These are phyloP conservation scores for Marsdenia floribunda DNA, from an alignment of 257 asterid genomes.

Conservation along the genomic window DNA sequence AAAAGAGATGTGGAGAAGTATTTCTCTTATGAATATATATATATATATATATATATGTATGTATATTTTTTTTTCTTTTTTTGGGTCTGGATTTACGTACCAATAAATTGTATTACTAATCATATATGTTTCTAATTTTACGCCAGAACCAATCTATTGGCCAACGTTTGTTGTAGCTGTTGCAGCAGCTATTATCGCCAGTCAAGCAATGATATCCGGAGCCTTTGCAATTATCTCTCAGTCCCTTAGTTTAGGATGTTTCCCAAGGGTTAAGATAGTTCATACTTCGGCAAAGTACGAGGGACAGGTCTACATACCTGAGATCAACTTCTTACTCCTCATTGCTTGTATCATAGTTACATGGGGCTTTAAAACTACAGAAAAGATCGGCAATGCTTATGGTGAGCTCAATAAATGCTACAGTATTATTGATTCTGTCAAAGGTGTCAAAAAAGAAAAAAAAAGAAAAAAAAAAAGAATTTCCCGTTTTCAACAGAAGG, in stretches of 20 bases:
- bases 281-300: conserved; percentile 64
- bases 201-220: conserved; percentile 83
- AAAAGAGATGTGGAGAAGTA: background rate
- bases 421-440: no score
- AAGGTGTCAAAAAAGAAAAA: no score
- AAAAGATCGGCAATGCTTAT: conserved; percentile 61
- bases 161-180: conserved; percentile 66
- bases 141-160: conserved; percentile 57
- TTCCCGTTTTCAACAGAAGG: no score
- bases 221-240: conserved; percentile 59
- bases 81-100: no score
- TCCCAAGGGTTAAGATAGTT: conserved; percentile 63
- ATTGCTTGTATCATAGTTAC: conserved; percentile 54
- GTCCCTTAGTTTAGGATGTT: conserved; percentile 54
- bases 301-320: conserved; percentile 78
- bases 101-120: background rate
- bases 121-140: no score
- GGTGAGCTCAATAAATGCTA: conserved; percentile 26
- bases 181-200: conserved; percentile 70
- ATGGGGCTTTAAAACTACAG: conserved; percentile 45
- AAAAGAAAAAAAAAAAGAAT: no score
- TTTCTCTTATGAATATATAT: no score
- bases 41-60: no score
- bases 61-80: no score
- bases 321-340: conserved; percentile 67